These are phyloP conservation scores for Fraxinus americana DNA, from an alignment of 257 asterid genomes.

Conservation along the genomic window DNA sequence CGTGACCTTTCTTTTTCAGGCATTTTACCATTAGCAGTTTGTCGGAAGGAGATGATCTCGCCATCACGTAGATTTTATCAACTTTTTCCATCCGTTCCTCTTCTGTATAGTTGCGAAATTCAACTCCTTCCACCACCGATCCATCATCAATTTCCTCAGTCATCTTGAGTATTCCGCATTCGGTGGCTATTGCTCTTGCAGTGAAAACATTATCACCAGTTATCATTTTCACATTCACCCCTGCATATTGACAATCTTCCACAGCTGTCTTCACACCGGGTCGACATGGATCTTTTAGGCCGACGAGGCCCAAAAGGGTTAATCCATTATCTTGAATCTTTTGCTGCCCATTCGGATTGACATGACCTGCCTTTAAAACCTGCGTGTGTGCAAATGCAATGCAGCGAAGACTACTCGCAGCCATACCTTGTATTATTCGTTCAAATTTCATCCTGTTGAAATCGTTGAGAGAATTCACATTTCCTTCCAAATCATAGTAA, in stretches of 20 bases:
- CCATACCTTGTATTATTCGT: conserved; percentile 61
- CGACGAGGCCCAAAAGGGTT: conserved; percentile 54
- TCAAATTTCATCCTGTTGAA: conserved; percentile 33
- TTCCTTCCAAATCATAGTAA: conserved; percentile 50
- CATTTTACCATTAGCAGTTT: conserved; percentile 75
- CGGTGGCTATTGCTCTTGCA: conserved; percentile 73
- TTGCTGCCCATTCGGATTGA: conserved; percentile 12
- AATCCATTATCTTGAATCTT: conserved; percentile 38
- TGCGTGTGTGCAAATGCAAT: conserved; percentile 69
- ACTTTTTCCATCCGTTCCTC: conserved; percentile 62
- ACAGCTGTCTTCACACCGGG: conserved; percentile 68
- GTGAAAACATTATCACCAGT: conserved; percentile 79
- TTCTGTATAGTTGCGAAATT: conserved; percentile 58
- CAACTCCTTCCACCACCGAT: conserved; percentile 62
- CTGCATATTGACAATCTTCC: conserved; percentile 59
- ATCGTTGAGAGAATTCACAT: conserved; percentile 30
- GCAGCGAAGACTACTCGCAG: conserved; percentile 68
- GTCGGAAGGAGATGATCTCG: conserved; percentile 78
- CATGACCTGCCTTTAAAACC: conserved; percentile 18
- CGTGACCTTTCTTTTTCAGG: conserved; percentile 59
- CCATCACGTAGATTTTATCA: conserved; percentile 61
- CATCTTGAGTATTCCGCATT: conserved; percentile 64
- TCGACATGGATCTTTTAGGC: conserved; percentile 72
- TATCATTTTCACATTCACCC: conserved; percentile 71
- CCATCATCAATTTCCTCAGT: conserved; percentile 19